Evolutionary conservation across 2,329 filamentous ascomycete genomes (phyloP).

Genomic region (Chaetomiaceae sp.): DNA sequence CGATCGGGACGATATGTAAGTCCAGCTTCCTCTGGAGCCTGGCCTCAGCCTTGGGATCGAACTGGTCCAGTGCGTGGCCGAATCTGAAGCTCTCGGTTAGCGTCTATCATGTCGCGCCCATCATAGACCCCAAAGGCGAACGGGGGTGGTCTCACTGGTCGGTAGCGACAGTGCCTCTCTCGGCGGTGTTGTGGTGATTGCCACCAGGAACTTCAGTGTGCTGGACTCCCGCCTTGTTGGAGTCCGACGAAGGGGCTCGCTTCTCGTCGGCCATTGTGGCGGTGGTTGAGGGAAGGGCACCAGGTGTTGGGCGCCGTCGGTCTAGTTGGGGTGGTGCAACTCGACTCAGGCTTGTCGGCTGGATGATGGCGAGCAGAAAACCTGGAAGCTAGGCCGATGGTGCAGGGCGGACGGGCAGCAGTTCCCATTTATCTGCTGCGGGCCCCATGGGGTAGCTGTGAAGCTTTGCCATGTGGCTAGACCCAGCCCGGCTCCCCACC

Average conservation of each 20-base stretch:
- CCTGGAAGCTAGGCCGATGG: neutral
- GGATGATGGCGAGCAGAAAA: neutral
- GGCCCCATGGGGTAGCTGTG: neutral
- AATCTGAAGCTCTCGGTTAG: conserved; percentile 32
- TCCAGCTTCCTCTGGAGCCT: conserved; percentile 59
- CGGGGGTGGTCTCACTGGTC: conserved; percentile 35
- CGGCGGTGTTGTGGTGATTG: conserved; percentile 28
- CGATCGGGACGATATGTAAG: conserved; percentile 56
- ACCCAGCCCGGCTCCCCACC: conserved; percentile 3
- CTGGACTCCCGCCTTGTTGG: conserved; percentile 6
- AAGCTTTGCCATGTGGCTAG: conserved; percentile 10
- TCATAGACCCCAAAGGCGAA: neutral
- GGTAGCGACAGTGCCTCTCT: conserved; percentile 41
- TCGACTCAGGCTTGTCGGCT: neutral
- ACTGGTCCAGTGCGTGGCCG: conserved; percentile 45
- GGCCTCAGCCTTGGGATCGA: conserved; percentile 53
- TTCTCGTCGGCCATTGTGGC: conserved; percentile 18
- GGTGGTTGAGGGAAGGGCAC: neutral
- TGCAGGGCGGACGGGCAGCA: neutral
- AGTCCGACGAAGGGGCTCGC: conserved; percentile 14
- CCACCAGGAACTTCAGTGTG: conserved; percentile 20
- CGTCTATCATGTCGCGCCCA: neutral
- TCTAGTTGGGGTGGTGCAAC: neutral
- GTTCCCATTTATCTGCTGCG: neutral
- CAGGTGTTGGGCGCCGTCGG: conserved; percentile 2